Evolutionary conservation across 257 asterid species (phyloP).

Genomic region (Penstemon davidsonii): DNA sequence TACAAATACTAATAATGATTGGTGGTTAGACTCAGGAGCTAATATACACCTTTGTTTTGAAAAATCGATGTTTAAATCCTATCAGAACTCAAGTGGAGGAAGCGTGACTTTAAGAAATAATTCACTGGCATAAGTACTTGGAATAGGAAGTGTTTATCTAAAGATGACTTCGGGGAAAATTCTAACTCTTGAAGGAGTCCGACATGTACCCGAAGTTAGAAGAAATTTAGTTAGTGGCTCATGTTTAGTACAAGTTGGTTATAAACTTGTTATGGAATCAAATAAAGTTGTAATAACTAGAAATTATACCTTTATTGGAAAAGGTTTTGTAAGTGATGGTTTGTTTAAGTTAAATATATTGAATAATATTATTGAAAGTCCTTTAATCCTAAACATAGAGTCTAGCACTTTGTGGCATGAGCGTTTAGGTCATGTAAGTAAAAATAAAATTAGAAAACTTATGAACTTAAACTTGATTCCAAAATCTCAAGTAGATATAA

Average conservation of each 20-base stretch:
- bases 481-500: neutral
- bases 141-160: neutral
- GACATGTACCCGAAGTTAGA: no score
- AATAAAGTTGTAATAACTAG: no score
- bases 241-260: neutral
- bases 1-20: neutral
- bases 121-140: no score
- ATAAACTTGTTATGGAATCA: no score
- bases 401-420: no score
- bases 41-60: neutral
- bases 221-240: no score
- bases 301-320: no score
- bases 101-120: no score
- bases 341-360: no score
- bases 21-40: neutral
- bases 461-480: neutral
- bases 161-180: neutral
- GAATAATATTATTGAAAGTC: neutral
- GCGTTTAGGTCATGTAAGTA: no score
- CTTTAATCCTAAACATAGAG: no score
- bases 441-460: neutral
- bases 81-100: neutral
- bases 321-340: neutral
- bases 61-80: neutral
- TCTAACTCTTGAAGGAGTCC: neutral